A percentile compares a stretch with the other conserved stretches of the same genome.
These are phyloP conservation scores for Leptomonas pyrrhocoris DNA, from an alignment of 208 protist species.

Conservation along the genomic window DNA sequence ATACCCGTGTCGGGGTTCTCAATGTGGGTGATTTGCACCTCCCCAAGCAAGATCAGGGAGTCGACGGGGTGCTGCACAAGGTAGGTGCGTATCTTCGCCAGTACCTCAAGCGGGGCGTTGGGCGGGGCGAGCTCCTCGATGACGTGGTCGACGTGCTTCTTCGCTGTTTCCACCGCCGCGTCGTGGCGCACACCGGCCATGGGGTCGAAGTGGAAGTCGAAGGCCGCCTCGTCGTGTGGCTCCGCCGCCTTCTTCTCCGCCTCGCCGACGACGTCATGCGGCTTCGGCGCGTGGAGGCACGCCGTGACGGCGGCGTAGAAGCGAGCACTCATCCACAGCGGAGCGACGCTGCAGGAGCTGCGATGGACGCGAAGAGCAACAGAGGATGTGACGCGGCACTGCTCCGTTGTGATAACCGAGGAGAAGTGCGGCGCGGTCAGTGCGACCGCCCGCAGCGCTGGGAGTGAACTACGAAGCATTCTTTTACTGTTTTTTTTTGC, in stretches of 20 bases:
- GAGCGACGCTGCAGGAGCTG: neutral
- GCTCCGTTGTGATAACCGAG: neutral
- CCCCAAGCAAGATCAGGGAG: slow-evolving; percentile 59
- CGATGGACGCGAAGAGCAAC: neutral
- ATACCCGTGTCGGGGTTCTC: slow-evolving; percentile 69
- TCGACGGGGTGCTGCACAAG: slow-evolving; percentile 83
- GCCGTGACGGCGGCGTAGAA: neutral
- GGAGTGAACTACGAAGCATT: slow-evolving; percentile 8
- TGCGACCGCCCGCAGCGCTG: slow-evolving; percentile 2
- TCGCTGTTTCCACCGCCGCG: slow-evolving; percentile 65
- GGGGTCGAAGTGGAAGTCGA: slow-evolving; percentile 83
- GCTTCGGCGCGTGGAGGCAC: slow-evolving; percentile 8
- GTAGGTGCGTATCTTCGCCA: slow-evolving; percentile 63
- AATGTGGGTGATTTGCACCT: slow-evolving; percentile 87
- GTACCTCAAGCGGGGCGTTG: slow-evolving; percentile 49
- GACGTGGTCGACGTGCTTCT: slow-evolving; percentile 60
- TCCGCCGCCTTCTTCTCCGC: neutral
- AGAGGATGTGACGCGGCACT: neutral
- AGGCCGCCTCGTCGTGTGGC: neutral
- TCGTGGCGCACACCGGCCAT: slow-evolving; percentile 78
- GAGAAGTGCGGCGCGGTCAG: neutral
- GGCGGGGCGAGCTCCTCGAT: slow-evolving; percentile 60
- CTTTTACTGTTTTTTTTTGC: neutral
- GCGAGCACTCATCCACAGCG: slow-evolving; percentile 3
- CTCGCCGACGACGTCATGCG: neutral